These are phyloP conservation scores for Phytophthora sansomeana DNA, from an alignment of 352 stramenopile genomes.

Conservation along the genomic window DNA sequence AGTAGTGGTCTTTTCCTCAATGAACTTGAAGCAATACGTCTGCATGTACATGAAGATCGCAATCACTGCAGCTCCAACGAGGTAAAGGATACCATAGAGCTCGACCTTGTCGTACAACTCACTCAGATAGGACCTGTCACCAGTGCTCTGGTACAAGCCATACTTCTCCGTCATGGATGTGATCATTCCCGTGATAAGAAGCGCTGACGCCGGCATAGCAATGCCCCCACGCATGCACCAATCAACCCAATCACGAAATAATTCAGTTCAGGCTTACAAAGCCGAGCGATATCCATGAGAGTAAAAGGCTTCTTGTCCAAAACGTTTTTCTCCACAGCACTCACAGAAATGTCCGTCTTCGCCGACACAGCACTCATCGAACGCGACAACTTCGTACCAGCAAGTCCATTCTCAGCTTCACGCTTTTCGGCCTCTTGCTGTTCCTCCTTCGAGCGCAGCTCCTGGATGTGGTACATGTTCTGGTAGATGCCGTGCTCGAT, in stretches of 20 bases:
- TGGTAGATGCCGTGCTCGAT: no score
- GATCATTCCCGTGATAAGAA: slow-evolving; percentile 57
- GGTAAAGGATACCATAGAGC: slow-evolving; percentile 34
- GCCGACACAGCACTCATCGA: no score
- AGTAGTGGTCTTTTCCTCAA: slow-evolving; percentile 59
- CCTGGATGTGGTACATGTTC: no score
- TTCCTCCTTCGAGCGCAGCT: no score
- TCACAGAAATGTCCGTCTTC: no score
- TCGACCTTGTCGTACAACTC: slow-evolving; percentile 51
- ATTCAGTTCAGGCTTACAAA: slow-evolving; percentile 19
- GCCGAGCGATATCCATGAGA: slow-evolving; percentile 10
- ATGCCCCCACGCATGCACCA: slow-evolving; percentile 36
- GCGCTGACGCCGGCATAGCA: slow-evolving; percentile 42
- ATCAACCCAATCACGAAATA: slow-evolving; percentile 34
- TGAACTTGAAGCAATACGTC: slow-evolving; percentile 57
- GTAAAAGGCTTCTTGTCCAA: slow-evolving; percentile 27
- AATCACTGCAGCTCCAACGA: slow-evolving; percentile 42
- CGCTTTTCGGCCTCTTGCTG: no score
- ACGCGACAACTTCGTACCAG: no score
- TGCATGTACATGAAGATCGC: slow-evolving; percentile 48
- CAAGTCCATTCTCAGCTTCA: no score
- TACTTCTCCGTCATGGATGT: slow-evolving; percentile 59
- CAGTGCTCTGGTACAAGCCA: slow-evolving; percentile 34
- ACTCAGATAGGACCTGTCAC: slow-evolving; percentile 34
- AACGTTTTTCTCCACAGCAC: slow-evolving; percentile 32